A percentile compares a stretch with the other conserved stretches of the same genome.
phyloP scores from a whole-genome alignment of 2,329 filamentous ascomycete genomes.

The Hypoxylon sp. region DNA sequence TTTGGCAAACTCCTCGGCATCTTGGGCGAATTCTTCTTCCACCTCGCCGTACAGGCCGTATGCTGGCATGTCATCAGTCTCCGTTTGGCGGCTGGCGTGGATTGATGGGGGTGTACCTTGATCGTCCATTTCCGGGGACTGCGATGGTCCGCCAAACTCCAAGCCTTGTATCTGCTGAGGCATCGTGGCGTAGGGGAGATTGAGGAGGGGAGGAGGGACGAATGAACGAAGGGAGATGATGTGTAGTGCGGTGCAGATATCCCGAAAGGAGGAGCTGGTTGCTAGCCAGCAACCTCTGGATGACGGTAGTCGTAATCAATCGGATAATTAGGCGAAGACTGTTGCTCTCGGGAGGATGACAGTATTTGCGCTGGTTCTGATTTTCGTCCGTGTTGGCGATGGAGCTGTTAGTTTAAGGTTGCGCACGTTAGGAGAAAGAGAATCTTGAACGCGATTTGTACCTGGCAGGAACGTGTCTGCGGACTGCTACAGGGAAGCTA shows the following conservation, averaged over 20 bases:
- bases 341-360: no score
- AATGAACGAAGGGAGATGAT: not conserved
- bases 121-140: conserved; percentile 25
- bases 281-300: conserved; percentile 40
- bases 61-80: conserved; percentile 39
- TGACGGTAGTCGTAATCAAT: conserved; percentile 23
- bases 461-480: conserved; percentile 13
- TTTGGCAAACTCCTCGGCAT: conserved; percentile 88
- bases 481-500: no score
- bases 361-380: no score
- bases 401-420: conserved; percentile 25
- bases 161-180: conserved; percentile 28
- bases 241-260: conserved; percentile 17
- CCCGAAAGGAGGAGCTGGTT: conserved; percentile 31
- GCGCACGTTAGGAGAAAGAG: conserved; percentile 8
- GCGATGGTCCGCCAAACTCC: conserved; percentile 27
- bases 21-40: conserved; percentile 55
- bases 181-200: conserved; percentile 32
- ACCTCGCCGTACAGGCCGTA: conserved; percentile 28
- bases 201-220: conserved; percentile 3
- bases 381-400: conserved; percentile 18
- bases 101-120: conserved; percentile 34
- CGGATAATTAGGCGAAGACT: no score
- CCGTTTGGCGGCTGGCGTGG: conserved; percentile 4
- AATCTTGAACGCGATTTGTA: conserved; percentile 26